Base-by-base conservation (phyloP, 2,329 filamentous ascomycete species). In the Pyricularia grisea region DNA sequence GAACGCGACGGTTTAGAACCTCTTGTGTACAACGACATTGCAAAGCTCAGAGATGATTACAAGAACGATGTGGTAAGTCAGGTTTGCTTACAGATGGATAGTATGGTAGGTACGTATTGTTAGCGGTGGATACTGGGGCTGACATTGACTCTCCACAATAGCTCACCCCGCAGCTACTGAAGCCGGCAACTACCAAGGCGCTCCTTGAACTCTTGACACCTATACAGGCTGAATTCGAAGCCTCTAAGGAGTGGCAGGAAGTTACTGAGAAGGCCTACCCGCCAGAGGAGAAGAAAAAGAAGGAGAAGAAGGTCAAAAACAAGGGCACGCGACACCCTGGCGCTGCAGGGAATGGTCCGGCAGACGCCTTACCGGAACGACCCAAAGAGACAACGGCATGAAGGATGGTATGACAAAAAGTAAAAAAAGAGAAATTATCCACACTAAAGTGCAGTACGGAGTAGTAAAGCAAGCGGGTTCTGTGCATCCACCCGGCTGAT, bases 81-180 rank as follows among this genome's bases (percentile, higher is more conserved):
- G 9, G 63, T 7, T 11, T 66, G 20, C n/a, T 58, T 36, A 2
- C 31, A 30, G 55, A 42, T n/a, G 27, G 17, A 36, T 17, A 25
- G 33, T 67, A 72, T 73, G 65, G 27, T 27, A 27, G 27, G 27
- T 27, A 27, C 2, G 27, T 27, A 27, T 27, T 27, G 27, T 27
- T 27, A 4, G 73, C 69, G 14, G 25, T 67, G 55, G 28, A 31
- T 25, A 4, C 20, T 69, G 30, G 71, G 70, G 70, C 73, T 74
- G 64, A 74, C 67, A 36, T 36, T n/a, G 12, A 27, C n/a, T 31
- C n/a, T n/a, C 27, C 55, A 25, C 25, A 72, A 6, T 72, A 89
- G 85, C 85, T 97, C 71, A 93, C 91, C 1, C 95, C 95, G 0
- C 94, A 97, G 82, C 81, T 91, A 14, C 83, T 98, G 68, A 98